Evolutionary conservation across 192 early-diverging fungal species (phyloP), one percentile per base, ranked within the genome.

Genomic region (Gamsiella multidivaricata): DNA sequence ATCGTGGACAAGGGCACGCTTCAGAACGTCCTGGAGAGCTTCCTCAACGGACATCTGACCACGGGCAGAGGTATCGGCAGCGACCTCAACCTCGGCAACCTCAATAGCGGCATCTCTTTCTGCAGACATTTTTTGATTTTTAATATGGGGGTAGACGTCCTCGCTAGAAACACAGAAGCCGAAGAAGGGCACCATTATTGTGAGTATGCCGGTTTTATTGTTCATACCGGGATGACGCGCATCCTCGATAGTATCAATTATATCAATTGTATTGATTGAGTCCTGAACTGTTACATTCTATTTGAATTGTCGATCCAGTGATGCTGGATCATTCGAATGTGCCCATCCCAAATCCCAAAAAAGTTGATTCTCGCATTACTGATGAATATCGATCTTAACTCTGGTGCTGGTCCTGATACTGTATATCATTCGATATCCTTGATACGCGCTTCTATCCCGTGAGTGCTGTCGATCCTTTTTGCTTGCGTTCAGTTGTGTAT

Each of bases 11-110:
- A 99, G 89, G 59, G 97, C 91, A 85, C 93, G 93, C 88, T 95
- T 94, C 79, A 99, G 88, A 50, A 99, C 97, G 72, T 97, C 92
- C 87, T 96, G 94, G 80, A 99, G 93, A 65, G 97, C 96, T 83
- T 98, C 95, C 88, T 97, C 95, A 65, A 97, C 89, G 80, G 68
- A 69, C 82, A 88, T 87, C 70, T 85, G 82, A 22, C 87, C 85
- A 54, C 83, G 76, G 72, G 88, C 79, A 72, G 90, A 82, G 72
- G 85, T 88, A 53, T 93, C 91, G 68, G 90, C 90, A 70, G 88
- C 79, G 63, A 95, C 89, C 86, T 93, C 91, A 68, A 93, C 89
- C 45, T 46, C 45, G 51, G 51, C 51, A 29, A 26, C 23, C 60
- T 80, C 81, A 76, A 76, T 60, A 54, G 65, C 36, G 39, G 59